Evolutionary conservation across 306 rosid species (phyloP).

Genomic region (Inga laurina): DNA sequence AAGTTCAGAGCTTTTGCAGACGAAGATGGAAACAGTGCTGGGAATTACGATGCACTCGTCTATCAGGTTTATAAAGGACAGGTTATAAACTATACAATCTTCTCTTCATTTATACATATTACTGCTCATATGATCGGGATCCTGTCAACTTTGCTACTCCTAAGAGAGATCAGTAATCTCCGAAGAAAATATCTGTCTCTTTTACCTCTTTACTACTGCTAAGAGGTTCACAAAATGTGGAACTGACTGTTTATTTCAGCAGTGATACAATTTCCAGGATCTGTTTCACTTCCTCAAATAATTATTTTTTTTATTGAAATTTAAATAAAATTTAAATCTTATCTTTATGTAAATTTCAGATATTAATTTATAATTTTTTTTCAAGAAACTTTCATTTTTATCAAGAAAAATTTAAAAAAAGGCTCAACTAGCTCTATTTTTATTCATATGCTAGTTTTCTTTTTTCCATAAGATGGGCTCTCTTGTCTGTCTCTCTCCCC

Average conservation of each 20-base stretch:
- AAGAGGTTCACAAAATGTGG: not conserved
- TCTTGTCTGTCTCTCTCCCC: not conserved
- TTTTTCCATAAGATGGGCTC: not conserved
- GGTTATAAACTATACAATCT: not conserved
- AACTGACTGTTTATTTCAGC: not conserved
- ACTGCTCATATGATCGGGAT: not conserved
- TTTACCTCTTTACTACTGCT: not conserved
- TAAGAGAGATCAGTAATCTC: not conserved
- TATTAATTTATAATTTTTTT: no score
- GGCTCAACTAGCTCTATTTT: no score
- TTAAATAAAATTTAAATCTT: no score
- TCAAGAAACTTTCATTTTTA: no score
- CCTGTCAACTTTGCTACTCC: not conserved
- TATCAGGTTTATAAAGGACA: not conserved
- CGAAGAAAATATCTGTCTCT: not conserved
- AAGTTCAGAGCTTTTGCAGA: conserved; percentile 9
- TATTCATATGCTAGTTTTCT: not conserved
- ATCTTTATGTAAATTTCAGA: no score
- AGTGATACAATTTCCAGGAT: not conserved
- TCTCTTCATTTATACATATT: not conserved
- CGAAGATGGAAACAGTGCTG: not conserved
- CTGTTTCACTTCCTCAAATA: not conserved
- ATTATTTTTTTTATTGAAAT: no score
- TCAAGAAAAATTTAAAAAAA: no score
- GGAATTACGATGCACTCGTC: not conserved